phyloP scores from a whole-genome alignment of 1,284 basidiomycete genomes.

The Irpex rosettiformis region DNA sequence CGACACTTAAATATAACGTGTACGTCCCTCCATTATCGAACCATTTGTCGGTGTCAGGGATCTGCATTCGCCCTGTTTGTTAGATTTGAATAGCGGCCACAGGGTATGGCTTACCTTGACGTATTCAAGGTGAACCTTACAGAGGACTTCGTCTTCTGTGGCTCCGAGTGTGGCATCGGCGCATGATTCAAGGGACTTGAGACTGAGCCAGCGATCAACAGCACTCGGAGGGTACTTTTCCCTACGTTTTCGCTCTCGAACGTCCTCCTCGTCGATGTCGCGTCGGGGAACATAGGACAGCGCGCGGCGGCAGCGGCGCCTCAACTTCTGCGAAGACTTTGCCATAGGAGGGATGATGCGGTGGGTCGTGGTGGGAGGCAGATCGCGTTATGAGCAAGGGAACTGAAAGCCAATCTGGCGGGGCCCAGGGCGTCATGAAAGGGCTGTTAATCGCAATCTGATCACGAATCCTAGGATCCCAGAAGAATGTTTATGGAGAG shows the following conservation, averaged over 20 bases:
- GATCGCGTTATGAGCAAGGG: neutral
- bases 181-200: neutral
- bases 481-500: neutral
- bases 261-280: neutral
- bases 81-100: neutral
- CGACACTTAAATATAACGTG: neutral
- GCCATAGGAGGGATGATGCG: neutral
- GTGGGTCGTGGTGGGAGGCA: neutral
- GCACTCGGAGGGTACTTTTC: neutral
- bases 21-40: neutral
- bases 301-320: neutral
- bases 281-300: neutral
- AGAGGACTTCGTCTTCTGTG: neutral
- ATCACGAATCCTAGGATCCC: slow-evolving; percentile 2
- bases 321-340: neutral
- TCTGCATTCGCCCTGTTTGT: neutral
- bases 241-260: neutral
- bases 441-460: neutral
- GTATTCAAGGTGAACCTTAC: neutral
- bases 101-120: neutral
- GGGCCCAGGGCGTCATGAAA: neutral
- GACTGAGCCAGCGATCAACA: neutral
- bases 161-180: neutral
- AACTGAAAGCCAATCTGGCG: neutral
- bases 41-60: neutral